Base-by-base conservation (phyloP, 2,329 filamentous ascomycete genomes). In the Penicillium sp. region DNA sequence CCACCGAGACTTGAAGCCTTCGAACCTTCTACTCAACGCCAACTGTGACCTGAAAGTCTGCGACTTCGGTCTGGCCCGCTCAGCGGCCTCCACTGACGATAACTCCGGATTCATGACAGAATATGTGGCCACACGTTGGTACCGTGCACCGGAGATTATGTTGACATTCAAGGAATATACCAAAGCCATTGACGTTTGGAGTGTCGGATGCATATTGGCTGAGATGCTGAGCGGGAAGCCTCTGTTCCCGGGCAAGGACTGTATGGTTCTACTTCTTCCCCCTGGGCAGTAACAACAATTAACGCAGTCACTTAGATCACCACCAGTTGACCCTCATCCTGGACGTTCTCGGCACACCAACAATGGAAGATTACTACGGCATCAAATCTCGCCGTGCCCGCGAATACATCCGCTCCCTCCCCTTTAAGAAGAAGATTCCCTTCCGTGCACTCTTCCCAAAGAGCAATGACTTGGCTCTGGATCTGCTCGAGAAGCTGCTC, bases 31-130 rank as follows among this genome's bases (percentile, higher is more conserved):
- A 26, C 83, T 99, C 59, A 99, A 99, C 72, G 94, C 94, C 69
- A 99, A 99, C 77, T 99, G 94, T 76, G 94, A 99, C 78, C 82
- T 99, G 65, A 99, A 99, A 78, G 94, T 99, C 65, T 99, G 94
- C 78, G 94, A 99, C 75, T 99, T 99, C 70, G 94, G 94, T 70
- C 85, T 99, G 53, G 94, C 94, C 45, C 87, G 92, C 69, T 97
- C 93, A 9, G 94, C 94, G 11, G 94, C 94, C 8, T 97, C 93
- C 9, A 95, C 95, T 64, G 94, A 99, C 71, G 94, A 99, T 76
- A 99, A 99, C 78, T 97, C 93, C n/a, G 94, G 94, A 19, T 99
- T 99, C 84, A 99, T 99, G 94, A 99, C 94, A 14, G 94, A 99
- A 95, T 99, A 99, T 73, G 94, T 99, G 53, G 94, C 94, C 47